phyloP scores from a whole-genome alignment of 73 alveolate species.

The Uronychia binucleata region DNA sequence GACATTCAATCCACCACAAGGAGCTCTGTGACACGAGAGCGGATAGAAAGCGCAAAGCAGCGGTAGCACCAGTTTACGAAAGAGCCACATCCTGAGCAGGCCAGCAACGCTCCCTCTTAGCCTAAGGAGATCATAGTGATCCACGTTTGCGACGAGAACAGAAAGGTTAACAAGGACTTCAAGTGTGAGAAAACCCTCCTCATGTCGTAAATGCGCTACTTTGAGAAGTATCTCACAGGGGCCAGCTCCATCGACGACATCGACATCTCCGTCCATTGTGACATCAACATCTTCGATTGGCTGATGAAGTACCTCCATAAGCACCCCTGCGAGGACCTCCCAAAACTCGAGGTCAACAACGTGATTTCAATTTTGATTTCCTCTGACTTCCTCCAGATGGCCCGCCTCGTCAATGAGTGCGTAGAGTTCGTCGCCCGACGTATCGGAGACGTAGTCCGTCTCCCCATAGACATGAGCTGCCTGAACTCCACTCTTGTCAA shows the following conservation, averaged over 20 bases:
- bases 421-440: conserved; percentile 41
- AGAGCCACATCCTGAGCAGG: not conserved
- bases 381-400: conserved; percentile 73
- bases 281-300: conserved; percentile 77
- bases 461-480: conserved; percentile 79
- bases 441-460: conserved; percentile 49
- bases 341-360: conserved; percentile 55
- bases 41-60: not conserved
- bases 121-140: conserved; percentile 40
- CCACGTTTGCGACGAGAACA: conserved; percentile 72
- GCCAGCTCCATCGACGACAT: conserved; percentile 35
- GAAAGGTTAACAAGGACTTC: conserved; percentile 65
- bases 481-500: conserved; percentile 31
- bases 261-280: conserved; percentile 81
- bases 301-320: conserved; percentile 57
- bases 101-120: not conserved
- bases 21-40: not conserved
- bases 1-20: not conserved
- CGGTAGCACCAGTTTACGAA: not conserved
- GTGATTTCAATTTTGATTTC: conserved; percentile 74
- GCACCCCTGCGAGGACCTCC: conserved; percentile 20
- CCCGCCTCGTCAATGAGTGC: conserved; percentile 56
- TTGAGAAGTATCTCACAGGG: conserved; percentile 66
- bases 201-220: conserved; percentile 68
- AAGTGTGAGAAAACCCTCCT: conserved; percentile 49